Evolutionary conservation across 305 asterid genomes (phyloP).

Genomic region (Fraxinus xanthoxyloides): DNA sequence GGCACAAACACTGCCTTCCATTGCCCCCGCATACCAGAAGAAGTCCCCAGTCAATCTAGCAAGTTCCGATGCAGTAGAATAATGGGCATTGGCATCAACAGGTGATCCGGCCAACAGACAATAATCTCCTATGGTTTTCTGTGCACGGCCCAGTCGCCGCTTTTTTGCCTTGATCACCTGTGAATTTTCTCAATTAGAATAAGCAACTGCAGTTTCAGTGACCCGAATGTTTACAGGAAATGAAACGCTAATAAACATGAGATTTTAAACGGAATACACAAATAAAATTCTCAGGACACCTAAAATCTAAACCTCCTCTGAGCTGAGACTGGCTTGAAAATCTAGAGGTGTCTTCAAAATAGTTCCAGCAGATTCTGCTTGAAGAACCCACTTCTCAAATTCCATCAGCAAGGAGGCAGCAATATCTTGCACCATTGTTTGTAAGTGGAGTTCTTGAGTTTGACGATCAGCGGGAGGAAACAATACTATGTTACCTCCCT

Average conservation of each 20-base stretch:
- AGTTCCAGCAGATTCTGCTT: conserved; percentile 91
- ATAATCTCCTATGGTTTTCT: conserved; percentile 94
- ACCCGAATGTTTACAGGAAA: conserved; percentile 1
- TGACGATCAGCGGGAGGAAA: conserved; percentile 95
- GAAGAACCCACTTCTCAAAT: conserved; percentile 93
- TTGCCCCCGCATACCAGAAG: conserved; percentile 98
- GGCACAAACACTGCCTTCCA: conserved; percentile 97
- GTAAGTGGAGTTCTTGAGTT: conserved; percentile 90
- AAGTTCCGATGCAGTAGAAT: conserved; percentile 84
- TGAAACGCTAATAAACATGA: conserved; percentile 11
- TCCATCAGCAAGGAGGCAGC: conserved; percentile 94
- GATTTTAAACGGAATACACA: conserved; percentile 17
- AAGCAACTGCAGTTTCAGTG: conserved; percentile 20
- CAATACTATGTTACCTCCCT: conserved; percentile 72
- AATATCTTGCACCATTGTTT: conserved; percentile 95
- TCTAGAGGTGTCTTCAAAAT: conserved; percentile 94
- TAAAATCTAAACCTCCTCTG: conserved; percentile 98
- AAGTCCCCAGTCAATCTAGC: conserved; percentile 93
- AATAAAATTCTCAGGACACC: conserved; percentile 64
- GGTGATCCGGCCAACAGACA: conserved; percentile 96
- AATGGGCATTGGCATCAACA: conserved; percentile 97
- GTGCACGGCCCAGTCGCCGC: conserved; percentile 91
- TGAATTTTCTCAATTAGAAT: conserved; percentile 21
- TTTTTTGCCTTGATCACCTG: conserved; percentile 99
- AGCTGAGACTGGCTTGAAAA: conserved; percentile 97